A percentile compares a stretch with the other conserved stretches of the same genome.
Conservation (phyloP, 805 yeast genomes). For the Cyberlindnera saturnus region DNA sequence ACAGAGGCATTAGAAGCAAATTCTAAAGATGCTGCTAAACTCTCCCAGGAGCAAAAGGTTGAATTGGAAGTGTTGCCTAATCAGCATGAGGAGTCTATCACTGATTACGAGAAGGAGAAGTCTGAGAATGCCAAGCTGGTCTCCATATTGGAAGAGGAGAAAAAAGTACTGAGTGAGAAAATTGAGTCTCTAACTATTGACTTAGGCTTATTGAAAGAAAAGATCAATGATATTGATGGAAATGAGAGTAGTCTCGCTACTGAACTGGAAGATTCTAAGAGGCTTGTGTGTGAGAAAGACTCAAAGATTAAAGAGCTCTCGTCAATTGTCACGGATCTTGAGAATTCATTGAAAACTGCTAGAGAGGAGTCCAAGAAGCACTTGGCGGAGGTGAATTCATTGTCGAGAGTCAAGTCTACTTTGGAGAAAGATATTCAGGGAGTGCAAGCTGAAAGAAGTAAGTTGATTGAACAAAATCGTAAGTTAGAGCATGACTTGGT, state of each 20-base stretch:
- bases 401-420: constrained; percentile 15
- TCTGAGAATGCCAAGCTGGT: constrained; percentile 9
- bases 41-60: constrained; percentile 17
- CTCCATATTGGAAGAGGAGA: constrained; percentile 18
- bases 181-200: constrained; percentile 6
- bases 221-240: neutral
- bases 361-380: constrained; percentile 4
- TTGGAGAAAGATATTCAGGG: constrained; percentile 16
- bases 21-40: constrained; percentile 2
- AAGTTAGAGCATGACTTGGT: constrained; percentile 11
- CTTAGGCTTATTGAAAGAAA: neutral
- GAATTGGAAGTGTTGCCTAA: constrained; percentile 26
- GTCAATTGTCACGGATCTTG: constrained; percentile 2
- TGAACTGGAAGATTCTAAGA: neutral
- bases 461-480: constrained; percentile 19
- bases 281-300: neutral
- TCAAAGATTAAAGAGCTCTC: constrained; percentile 3
- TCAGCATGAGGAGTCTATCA: constrained; percentile 22
- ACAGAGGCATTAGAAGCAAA: constrained; percentile 2
- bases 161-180: constrained; percentile 8
- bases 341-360: neutral
- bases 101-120: constrained; percentile 18
- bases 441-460: constrained; percentile 16
- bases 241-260: neutral
- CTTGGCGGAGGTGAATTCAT: constrained; percentile 1